Conservation (phyloP, 2,329 filamentous ascomycete genomes). For the Fusarium penzigii region DNA sequence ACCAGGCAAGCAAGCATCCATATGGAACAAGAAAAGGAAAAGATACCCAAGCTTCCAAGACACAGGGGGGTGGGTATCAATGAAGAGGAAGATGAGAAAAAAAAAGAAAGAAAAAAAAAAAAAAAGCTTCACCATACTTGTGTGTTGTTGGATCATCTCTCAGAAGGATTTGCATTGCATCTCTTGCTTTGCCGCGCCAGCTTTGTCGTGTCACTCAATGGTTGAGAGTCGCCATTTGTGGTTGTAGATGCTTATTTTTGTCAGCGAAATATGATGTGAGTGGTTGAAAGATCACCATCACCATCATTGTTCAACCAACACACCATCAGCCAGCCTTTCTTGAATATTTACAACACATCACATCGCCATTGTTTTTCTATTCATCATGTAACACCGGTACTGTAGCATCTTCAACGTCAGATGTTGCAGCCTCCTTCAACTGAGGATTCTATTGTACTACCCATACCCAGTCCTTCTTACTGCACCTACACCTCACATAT, state of each 20-base stretch:
- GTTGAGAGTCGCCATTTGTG: no score
- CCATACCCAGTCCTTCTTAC: neutral
- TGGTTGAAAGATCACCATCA: no score
- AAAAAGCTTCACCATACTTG: neutral
- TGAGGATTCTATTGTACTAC: neutral
- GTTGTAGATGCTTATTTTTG: no score
- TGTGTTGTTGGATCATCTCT: neutral
- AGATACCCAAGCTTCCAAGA: neutral
- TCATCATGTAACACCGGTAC: no score
- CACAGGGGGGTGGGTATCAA: neutral
- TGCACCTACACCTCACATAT: neutral
- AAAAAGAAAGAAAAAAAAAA: no score
- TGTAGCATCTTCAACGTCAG: neutral
- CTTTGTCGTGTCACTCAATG: neutral
- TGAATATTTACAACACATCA: no score
- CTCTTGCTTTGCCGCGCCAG: no score
- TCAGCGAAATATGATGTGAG: no score
- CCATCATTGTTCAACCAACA: no score
- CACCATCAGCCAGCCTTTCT: no score
- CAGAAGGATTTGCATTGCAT: neutral
- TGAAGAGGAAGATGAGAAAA: no score
- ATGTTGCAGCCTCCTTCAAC: neutral
- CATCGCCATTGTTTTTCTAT: no score
- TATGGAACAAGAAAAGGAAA: neutral
- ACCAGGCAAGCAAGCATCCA: conserved; percentile 9